Evolutionary conservation across 129 eudicot species (phyloP).

Genomic region (Smallanthus sonchifolius): DNA sequence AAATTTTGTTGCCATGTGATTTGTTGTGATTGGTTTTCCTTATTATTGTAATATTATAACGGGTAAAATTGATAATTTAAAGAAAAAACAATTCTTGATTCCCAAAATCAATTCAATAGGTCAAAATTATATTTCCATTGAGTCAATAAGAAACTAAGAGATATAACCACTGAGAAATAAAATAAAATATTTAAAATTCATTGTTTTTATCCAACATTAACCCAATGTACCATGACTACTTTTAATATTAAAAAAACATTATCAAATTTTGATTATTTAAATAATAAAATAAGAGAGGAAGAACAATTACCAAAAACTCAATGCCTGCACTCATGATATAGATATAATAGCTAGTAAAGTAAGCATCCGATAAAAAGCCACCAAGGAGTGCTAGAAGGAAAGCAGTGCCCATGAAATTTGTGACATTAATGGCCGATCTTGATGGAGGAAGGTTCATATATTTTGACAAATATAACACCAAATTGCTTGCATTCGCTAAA

Average conservation of each 20-base stretch:
- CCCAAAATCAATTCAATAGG: too few species aligned
- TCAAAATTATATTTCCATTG: too few species aligned
- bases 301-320: constrained; percentile 55
- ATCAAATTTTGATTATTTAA: background rate
- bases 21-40: too few species aligned
- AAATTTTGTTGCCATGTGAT: too few species aligned
- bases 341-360: constrained; percentile 51
- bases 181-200: too few species aligned
- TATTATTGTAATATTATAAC: too few species aligned
- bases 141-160: too few species aligned
- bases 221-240: too few species aligned
- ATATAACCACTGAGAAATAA: too few species aligned
- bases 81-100: too few species aligned
- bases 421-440: constrained; percentile 54
- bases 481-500: constrained; percentile 82
- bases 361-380: constrained; percentile 82
- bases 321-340: constrained; percentile 52
- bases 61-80: too few species aligned
- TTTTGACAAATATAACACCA: constrained; percentile 55
- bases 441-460: constrained; percentile 69
- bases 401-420: constrained; percentile 90
- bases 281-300: background rate
- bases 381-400: constrained; percentile 83
- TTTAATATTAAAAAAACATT: background rate
- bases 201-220: too few species aligned